Conservation (phyloP, 192 early-diverging fungal species). For the Linnemannia zychae region DNA sequence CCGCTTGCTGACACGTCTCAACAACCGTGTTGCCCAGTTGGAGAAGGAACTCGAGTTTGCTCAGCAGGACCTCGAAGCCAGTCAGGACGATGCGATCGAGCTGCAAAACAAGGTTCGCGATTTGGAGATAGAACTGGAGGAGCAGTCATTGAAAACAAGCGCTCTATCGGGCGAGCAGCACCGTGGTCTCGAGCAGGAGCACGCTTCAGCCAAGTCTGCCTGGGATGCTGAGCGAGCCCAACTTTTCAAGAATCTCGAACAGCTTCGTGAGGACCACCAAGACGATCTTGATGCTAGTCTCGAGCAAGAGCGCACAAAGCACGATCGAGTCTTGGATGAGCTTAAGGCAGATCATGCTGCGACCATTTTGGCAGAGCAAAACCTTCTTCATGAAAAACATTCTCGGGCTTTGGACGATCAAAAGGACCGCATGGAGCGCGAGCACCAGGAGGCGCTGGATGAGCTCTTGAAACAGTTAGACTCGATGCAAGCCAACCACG, state of each 20-base stretch:
- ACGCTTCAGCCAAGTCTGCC: conserved; percentile 6
- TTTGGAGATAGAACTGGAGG: conserved; percentile 36
- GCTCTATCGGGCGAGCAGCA: neutral
- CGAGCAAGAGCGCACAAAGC: neutral
- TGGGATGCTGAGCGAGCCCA: conserved; percentile 33
- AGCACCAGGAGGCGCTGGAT: conserved; percentile 13
- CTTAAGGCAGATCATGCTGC: conserved; percentile 5
- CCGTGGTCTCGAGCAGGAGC: conserved; percentile 4
- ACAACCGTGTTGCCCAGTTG: conserved; percentile 43
- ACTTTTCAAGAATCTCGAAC: conserved; percentile 24
- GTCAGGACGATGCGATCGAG: conserved; percentile 28
- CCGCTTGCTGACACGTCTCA: conserved; percentile 39
- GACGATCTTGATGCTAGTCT: conserved; percentile 22
- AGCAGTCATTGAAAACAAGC: neutral
- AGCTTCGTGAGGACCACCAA: conserved; percentile 24
- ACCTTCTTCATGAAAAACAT: neutral
- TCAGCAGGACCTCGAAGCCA: conserved; percentile 40
- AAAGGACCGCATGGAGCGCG: neutral
- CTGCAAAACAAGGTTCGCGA: conserved; percentile 43
- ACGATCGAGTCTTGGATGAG: conserved; percentile 17
- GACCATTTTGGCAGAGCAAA: conserved; percentile 14
- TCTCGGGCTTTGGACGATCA: conserved; percentile 14
- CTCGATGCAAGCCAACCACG: conserved; percentile 10
- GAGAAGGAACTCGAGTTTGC: conserved; percentile 55
- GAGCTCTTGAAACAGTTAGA: conserved; percentile 14